Base-by-base conservation (phyloP, 257 asterid species). In the Nicotiana knightiana region DNA sequence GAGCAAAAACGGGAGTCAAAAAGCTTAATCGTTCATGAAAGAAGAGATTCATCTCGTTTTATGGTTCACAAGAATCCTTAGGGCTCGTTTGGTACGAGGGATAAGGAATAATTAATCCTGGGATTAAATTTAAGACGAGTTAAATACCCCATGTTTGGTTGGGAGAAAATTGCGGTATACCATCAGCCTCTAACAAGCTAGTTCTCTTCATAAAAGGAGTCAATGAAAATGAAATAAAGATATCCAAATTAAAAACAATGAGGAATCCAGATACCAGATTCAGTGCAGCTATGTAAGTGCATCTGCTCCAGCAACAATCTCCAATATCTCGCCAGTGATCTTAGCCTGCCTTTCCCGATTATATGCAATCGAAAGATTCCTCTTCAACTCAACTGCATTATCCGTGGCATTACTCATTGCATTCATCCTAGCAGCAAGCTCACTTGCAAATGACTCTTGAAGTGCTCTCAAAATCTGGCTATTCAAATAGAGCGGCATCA, bases 381-480 rank as follows among this genome's bases (percentile, higher is more conserved):
- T 89, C 86, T 82, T 91, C 92, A 93, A 80, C 80, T 93, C 94
- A 81, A 82, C 85, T 0, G 97, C 97, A 81, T 92, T 93, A 77
- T 93, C 97, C 1, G 95, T 92, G 1, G 97, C 97, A 85, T 66
- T 92, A 80, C 88, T 87, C 93, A 93, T 93, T 3, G 97, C 89
- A 79, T 93, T 93, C 97, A 93, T 93, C 84, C 97, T 90, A 3
- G 94, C 84, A 1, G 93, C 89, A 30, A 93, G 85, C 71, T 93
- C 97, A 66, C 97, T 93, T 0, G 97, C 97, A 65, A 89, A 91
- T n/a, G 97, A 92, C 81, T 93, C 97, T 85, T 92, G 97, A 86
- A 92, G 85, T 1, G 97, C 95, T 90, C 88, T 90, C 91, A 93
- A 81, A 65, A 93, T 89, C 91, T 91, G 97, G 81, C 97, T 92